Base-by-base conservation (phyloP, 2,329 filamentous ascomycete species). In the Aspergillus aculeatinus region DNA sequence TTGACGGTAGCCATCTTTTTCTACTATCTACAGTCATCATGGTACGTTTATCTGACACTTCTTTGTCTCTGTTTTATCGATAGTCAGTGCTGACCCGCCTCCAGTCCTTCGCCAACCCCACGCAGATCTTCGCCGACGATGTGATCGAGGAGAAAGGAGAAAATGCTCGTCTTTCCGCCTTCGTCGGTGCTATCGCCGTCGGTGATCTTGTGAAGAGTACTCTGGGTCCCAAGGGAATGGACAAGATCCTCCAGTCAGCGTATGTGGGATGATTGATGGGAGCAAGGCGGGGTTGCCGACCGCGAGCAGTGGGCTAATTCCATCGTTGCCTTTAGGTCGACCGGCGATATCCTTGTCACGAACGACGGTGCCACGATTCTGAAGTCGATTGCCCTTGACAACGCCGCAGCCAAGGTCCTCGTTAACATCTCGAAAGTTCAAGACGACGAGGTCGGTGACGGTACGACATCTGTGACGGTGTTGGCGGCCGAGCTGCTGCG, bases 351-450 rank as follows among this genome's bases (percentile, higher is more conserved):
- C 72, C 91, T 98, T 87, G 95, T 99, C 64, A 99, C 95, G 61
- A 99, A 99, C 79, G 95, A 99, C 80, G 95, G 95, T 74, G 95
- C 95, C 65, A 99, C 95, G 25, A 99, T 99, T 69, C 86, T 99
- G 66, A 99, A 99, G 81, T 91, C 94, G 57, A 99, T 99, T 77
- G 95, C 95, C 48, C 89, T 99, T 73, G 95, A 99, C 79, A 99
- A 99, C 76, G 95, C 95, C 48, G 95, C 95, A 23, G 95, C 95
- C 57, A 99, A 99, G 81, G 95, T 99, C 5, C 85, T 99, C 48
- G 95, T 99, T 75, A 99, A 99, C 78, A 98, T 99, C 71, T 98
- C 94, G 65, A 99, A 99, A 81, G 95, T 99, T 5, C 95, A 99
- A 77, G 95, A 99, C 73, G 95, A 99, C 75, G 95, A 99, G 78